Evolutionary conservation across 176 grass and related monocot genomes (phyloP).

Genomic region (Cenchrus purpureus): DNA sequence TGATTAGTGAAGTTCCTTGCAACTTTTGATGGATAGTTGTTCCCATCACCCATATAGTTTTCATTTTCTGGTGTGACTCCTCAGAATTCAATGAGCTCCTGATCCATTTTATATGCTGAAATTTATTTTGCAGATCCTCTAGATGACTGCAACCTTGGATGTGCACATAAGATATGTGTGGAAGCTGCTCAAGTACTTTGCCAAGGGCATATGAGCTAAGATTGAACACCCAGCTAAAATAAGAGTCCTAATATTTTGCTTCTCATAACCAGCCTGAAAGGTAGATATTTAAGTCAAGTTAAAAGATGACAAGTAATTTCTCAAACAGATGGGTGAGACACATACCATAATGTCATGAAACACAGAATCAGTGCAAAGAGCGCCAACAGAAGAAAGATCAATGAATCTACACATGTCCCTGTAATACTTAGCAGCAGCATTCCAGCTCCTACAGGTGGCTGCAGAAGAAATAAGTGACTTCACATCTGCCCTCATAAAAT

Average conservation of each 20-base stretch:
- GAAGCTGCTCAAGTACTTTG: constrained; percentile 67
- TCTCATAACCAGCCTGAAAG: constrained; percentile 85
- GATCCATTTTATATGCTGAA: constrained; percentile 85
- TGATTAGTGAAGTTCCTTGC: constrained; percentile 56
- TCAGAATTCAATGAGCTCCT: constrained; percentile 54
- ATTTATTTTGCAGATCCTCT: constrained; percentile 75
- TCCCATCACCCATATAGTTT: constrained; percentile 67
- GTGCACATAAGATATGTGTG: constrained; percentile 69
- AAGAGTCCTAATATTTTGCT: constrained; percentile 76
- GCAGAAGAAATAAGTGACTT: constrained; percentile 89
- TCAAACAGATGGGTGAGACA: constrained; percentile 38
- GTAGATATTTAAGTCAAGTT: constrained; percentile 41
- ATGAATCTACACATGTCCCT: constrained; percentile 67
- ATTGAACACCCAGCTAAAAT: constrained; percentile 80
- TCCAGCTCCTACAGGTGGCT: constrained; percentile 80
- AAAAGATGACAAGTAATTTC: constrained; percentile 38
- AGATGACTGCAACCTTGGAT: constrained; percentile 90
- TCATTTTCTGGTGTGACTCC: constrained; percentile 73
- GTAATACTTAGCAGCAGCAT: constrained; percentile 67
- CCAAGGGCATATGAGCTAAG: constrained; percentile 69
- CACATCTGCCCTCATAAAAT: constrained; percentile 83
- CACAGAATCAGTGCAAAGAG: constrained; percentile 74
- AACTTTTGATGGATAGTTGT: constrained; percentile 53
- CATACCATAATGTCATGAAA: constrained; percentile 80
- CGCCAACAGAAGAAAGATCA: constrained; percentile 81